Evolutionary conservation across 2,329 filamentous ascomycete genomes (phyloP).

Genomic region (Fusarium sp.): DNA sequence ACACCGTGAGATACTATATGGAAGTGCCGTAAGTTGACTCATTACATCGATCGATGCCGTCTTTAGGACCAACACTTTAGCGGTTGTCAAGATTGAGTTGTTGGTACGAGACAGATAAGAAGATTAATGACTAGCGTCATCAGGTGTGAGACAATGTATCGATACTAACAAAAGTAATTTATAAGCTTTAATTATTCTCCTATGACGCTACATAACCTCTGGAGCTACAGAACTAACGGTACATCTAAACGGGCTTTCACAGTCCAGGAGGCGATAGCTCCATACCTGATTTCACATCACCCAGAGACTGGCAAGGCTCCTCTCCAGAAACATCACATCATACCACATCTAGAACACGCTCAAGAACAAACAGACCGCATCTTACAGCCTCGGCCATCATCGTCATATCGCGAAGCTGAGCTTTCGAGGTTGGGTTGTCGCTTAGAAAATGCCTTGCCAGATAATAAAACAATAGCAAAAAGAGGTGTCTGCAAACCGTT

Average conservation of each 20-base stretch:
- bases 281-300: neutral
- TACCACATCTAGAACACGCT: neutral
- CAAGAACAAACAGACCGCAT: neutral
- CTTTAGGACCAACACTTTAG: neutral
- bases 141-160: neutral
- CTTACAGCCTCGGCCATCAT: neutral
- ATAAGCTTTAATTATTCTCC: neutral
- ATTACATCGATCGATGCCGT: neutral
- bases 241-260: neutral
- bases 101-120: neutral
- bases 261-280: neutral
- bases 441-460: slow-evolving; percentile 41
- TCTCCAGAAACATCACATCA: neutral
- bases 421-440: slow-evolving; percentile 1
- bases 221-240: neutral
- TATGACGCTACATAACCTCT: neutral
- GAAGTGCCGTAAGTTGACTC: neutral
- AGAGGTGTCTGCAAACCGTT: slow-evolving; percentile 9
- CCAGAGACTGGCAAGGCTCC: neutral
- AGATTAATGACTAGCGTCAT: neutral
- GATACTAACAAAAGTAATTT: neutral
- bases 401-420: neutral
- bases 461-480: neutral
- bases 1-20: neutral
- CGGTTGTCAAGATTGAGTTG: neutral